phyloP scores from a whole-genome alignment of 805 yeast genomes.

The Lachancea kluyveri region DNA sequence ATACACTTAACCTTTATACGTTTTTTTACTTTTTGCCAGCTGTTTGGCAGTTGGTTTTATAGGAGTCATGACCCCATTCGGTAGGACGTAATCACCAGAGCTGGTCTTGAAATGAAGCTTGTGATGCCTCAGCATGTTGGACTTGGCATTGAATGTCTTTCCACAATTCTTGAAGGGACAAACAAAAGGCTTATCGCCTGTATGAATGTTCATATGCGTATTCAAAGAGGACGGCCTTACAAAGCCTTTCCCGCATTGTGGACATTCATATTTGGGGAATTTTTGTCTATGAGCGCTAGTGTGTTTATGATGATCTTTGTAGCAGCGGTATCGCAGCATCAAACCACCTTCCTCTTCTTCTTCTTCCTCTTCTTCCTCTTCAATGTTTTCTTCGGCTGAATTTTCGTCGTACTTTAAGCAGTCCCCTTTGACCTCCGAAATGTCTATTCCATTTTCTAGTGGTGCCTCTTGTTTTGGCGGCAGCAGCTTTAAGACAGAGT shows the following conservation, averaged over 20 bases:
- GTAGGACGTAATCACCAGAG: slow-evolving; percentile 16
- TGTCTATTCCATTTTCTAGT: no score
- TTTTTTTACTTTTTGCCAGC: slow-evolving; percentile 3
- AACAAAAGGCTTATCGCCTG: slow-evolving; percentile 84
- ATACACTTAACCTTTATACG: background rate
- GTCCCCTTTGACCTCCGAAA: no score
- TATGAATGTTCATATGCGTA: slow-evolving; percentile 76
- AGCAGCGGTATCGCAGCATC: no score
- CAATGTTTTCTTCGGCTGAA: no score
- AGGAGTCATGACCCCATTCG: slow-evolving; percentile 15
- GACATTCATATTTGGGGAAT: slow-evolving; percentile 42
- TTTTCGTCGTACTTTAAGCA: no score
- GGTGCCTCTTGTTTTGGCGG: no score
- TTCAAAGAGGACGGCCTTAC: slow-evolving; percentile 84
- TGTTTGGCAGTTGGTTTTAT: slow-evolving; percentile 15
- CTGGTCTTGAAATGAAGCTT: slow-evolving; percentile 21
- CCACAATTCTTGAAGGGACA: slow-evolving; percentile 60
- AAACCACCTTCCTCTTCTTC: no score
- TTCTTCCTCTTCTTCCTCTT: no score
- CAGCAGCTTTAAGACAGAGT: no score
- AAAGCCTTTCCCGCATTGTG: slow-evolving; percentile 69
- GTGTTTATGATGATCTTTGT: no score
- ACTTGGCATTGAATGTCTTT: slow-evolving; percentile 45
- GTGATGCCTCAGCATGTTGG: slow-evolving; percentile 28
- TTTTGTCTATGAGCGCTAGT: no score